These are phyloP conservation scores for Salisapilia sapeloensis DNA, from an alignment of 352 stramenopile species.

Conservation along the genomic window DNA sequence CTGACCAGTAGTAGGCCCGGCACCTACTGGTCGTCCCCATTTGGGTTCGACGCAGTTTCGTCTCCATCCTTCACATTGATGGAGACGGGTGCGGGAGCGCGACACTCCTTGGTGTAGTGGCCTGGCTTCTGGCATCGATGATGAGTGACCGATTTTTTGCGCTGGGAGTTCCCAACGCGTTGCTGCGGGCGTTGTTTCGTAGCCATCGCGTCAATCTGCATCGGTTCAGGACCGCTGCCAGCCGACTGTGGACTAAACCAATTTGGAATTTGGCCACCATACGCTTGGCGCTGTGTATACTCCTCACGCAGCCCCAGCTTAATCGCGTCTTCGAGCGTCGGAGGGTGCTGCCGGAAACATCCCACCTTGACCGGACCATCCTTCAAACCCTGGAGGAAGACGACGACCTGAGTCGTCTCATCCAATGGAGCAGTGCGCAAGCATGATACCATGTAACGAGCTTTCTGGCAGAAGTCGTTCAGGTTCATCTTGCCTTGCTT, in stretches of 20 bases:
- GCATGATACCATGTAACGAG: slow-evolving; percentile 5
- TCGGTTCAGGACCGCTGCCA: slow-evolving; percentile 5
- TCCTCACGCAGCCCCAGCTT: slow-evolving; percentile 2
- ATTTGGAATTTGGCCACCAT: too few species aligned
- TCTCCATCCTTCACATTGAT: not conserved
- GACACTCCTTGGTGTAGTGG: slow-evolving; percentile 4
- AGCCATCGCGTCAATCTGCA: slow-evolving; percentile 6
- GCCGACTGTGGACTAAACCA: too few species aligned
- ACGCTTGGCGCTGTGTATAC: slow-evolving; percentile 3
- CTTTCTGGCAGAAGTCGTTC: slow-evolving; percentile 5
- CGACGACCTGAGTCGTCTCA: slow-evolving; percentile 1
- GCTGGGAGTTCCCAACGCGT: too few species aligned
- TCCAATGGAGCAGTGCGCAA: slow-evolving; percentile 1
- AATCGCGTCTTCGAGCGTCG: slow-evolving; percentile 3
- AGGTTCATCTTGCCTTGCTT: slow-evolving; percentile 6
- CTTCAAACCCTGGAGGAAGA: slow-evolving; percentile 3
- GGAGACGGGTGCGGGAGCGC: slow-evolving; percentile 1
- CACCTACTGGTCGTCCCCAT: slow-evolving; percentile 4
- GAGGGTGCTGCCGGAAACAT: slow-evolving; percentile 2
- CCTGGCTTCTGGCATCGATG: slow-evolving; percentile 2
- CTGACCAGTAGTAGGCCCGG: slow-evolving; percentile 2
- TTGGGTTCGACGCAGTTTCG: slow-evolving; percentile 1
- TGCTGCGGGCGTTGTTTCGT: too few species aligned
- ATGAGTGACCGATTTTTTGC: too few species aligned
- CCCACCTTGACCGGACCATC: slow-evolving; percentile 4